Base-by-base conservation (phyloP, 2,329 filamentous ascomycete genomes). In the Botryosphaeria agaves region DNA sequence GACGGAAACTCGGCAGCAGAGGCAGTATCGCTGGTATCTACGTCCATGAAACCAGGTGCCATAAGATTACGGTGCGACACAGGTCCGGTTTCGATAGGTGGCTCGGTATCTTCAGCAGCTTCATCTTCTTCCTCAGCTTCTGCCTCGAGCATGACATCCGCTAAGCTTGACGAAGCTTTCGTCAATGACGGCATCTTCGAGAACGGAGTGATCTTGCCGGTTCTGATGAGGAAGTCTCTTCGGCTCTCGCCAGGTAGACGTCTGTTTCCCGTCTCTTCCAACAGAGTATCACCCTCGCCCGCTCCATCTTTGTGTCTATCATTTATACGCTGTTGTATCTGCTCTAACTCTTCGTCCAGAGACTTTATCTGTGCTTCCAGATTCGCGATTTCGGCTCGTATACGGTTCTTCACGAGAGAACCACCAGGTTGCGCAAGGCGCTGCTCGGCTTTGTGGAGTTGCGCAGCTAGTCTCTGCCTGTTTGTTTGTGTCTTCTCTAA, bases 131-230 rank as follows among this genome's bases (percentile, higher is more conserved):
- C 52, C 31, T 79, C 79, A 34, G 83, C 76, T 46, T 93, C 84
- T 1, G 80, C 83, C 47, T 91, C 81, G 9, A 85, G 59, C 34
- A 93, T 67, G 2, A 76, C 77, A 44, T 85, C 75, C 7, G 78
- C 76, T 11, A 93, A 60, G 35, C 75, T 76, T 2, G 76, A 76
- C 26, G 75, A 64, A 3, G 73, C 63, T 3, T 67, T 71, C 17
- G 69, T 61, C 2, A 73, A 58, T n/a, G 70, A 65, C 16, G 72
- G 72, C 42, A 92, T 69, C 38, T 76, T 80, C 5, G 84, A 80
- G 46, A 98, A 98, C 0, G 89, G 89, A 0, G 89, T 98, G 41
- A 98, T 95, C 56, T 95, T 95, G 36, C 89, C 89, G 0, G 87
- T 98, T 17, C 89, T 74, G 29, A 98, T 89, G 28, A 98, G 67